Base-by-base conservation (phyloP, 75 land plant genomes). In the Sequoiadendron giganteum region DNA sequence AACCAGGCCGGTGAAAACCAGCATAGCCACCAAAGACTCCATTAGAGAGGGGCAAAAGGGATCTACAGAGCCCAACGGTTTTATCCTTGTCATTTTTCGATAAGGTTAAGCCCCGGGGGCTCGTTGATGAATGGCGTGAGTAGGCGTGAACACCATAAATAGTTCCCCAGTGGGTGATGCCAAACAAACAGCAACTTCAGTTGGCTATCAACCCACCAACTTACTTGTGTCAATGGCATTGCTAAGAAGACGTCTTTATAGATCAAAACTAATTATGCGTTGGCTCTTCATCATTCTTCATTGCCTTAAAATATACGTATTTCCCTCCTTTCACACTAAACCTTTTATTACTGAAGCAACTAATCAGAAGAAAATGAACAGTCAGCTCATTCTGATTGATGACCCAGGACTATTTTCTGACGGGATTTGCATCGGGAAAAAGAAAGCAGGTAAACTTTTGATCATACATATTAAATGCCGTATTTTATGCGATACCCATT, bases 121-220 rank as follows among this genome's bases (percentile, higher is more conserved):
- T 21, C 6, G n/a, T 61, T 61, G 8, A 65, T 58, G 65, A 58
- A 19, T 25, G 70, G 70, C 0, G 10, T 8, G 70, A 4, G n/a
- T 7, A 25, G 28, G 70, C 70, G 70, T 25, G 70, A 25, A 3
- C 8, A 7, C 8, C 70, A 65, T 65, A 65, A 65, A 65, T 65
- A 65, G n/a, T 28, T 65, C 70, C 9, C 65, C 25, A 58, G 25
- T 58, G 65, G 65, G 25, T 19, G 25, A 58, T 58, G 25, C 65
- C 65, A 58, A 36, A 25, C 28, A 28, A 52, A 52, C 28, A 28
- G n/a, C 70, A 25, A 65, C 9, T 25, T 65, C 70, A 25, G n/a
- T 65, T 65, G 70, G 70, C 70, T 65, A 65, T 65, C 70, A 65
- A 65, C 70, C 70, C 70, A 65, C 70, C 70, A 65, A 65, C 70